Base-by-base conservation (phyloP, 2,329 filamentous ascomycete genomes). In the Verticillium alfalfae region DNA sequence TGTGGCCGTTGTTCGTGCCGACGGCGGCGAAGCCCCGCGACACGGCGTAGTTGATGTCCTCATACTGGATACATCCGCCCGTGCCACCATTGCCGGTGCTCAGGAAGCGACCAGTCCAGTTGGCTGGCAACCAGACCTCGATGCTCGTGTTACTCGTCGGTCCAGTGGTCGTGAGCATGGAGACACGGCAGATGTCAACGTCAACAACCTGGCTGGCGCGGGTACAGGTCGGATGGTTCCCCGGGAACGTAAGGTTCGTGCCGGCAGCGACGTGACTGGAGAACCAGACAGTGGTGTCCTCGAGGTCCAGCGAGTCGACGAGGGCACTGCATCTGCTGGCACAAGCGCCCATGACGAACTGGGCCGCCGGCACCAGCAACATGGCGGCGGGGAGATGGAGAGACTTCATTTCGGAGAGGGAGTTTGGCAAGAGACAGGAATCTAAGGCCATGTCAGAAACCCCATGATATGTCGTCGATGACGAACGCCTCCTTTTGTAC, bases 1-100 rank as follows among this genome's bases (percentile, higher is more conserved):
- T 80, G 56, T 83, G 80, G 3, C 80, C 80, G 26, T 79, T 81
- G 61, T 83, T 82, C 1, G 80, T 76, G 2, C 78, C 80, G 34
- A 82, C 75, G 0, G 74, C 71, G 1, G 79, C 74, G 60, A 83
- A 82, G 0, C 78, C 78, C 16, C 76, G 69, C 0, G 70, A 65
- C 7, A 73, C 69, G 1, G 76, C 74, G 55, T 82, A 82, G 1
- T 72, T 77, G 36, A 76, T 68, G 63, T 77, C 79, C 62, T 76
- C 70, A 62, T 82, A 77, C 66, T 77, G 75, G 34, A 78, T 75
- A 64, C 81, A 82, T 13, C 80, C 79, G 41, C 75, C 75, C 13
- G 81, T 68, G 2, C 81, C 80, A 0, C 79, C 79, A 58, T 83
- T 83, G 0, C 80, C 80, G 0, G 78, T 80, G 26, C 75, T 78